Percentiles rank a stretch among this genome's conserved stretches.
These are phyloP conservation scores for Sanguinoderma infundibulare DNA, from an alignment of 1,284 basidiomycete genomes.

Conservation along the genomic window DNA sequence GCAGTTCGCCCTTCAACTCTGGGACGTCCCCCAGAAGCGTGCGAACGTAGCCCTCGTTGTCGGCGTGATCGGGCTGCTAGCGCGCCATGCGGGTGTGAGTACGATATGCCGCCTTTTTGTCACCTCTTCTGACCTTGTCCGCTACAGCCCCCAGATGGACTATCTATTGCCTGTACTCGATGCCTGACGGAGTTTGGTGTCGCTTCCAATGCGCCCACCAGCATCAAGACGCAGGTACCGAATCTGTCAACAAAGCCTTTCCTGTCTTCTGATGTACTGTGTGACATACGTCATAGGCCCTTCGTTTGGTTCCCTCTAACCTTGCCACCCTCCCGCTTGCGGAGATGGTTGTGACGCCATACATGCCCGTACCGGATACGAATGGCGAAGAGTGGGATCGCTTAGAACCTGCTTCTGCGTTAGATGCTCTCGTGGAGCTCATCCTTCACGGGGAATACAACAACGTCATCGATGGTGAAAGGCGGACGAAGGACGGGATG, in stretches of 20 bases:
- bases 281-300: slow-evolving; percentile 47
- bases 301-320: slow-evolving; percentile 67
- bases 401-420: slow-evolving; percentile 72
- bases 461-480: slow-evolving; percentile 55
- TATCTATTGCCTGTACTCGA: slow-evolving; percentile 70
- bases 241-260: neutral
- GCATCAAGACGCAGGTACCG: slow-evolving; percentile 82
- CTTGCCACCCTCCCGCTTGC: slow-evolving; percentile 60
- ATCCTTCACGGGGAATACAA: slow-evolving; percentile 82
- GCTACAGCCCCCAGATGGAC: slow-evolving; percentile 53
- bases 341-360: slow-evolving; percentile 70
- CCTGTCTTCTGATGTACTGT: neutral
- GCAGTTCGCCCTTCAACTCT: slow-evolving; percentile 94
- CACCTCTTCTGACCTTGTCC: neutral
- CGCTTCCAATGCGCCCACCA: slow-evolving; percentile 89
- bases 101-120: neutral
- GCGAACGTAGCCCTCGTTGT: slow-evolving; percentile 74
- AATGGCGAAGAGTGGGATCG: slow-evolving; percentile 90
- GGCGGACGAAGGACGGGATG: slow-evolving; percentile 60
- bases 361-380: slow-evolving; percentile 82
- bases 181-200: slow-evolving; percentile 89
- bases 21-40: slow-evolving; percentile 85
- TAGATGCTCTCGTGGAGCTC: slow-evolving; percentile 77
- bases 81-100: slow-evolving; percentile 75
- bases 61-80: slow-evolving; percentile 78